Conservation (phyloP, 2,329 filamentous ascomycete species). For the Aspergillus puulaauensis region DNA sequence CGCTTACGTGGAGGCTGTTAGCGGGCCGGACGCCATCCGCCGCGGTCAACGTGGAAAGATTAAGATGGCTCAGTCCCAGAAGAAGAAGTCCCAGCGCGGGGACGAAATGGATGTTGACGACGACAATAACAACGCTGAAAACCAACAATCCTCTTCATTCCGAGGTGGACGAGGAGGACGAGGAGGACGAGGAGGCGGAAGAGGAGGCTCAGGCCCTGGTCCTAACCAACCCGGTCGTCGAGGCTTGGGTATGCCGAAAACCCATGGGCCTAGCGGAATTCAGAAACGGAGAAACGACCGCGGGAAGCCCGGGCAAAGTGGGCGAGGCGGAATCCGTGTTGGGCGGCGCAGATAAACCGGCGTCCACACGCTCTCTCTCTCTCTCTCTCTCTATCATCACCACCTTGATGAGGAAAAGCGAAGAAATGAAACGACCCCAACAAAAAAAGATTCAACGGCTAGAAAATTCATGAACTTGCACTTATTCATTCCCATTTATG, state of each 20-base stretch:
- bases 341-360: constrained; percentile 1
- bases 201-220: constrained; percentile 1
- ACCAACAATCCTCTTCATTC: constrained; percentile 6
- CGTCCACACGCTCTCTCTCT: not conserved
- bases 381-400: not conserved
- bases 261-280: constrained; percentile 25
- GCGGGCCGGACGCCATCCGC: constrained; percentile 58
- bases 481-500: not conserved
- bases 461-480: constrained; percentile 7
- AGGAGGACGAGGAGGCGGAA: not conserved
- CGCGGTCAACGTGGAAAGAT: constrained; percentile 60
- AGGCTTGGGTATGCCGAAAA: constrained; percentile 29
- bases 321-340: constrained; percentile 17
- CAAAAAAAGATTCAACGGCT: not conserved
- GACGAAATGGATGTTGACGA: constrained; percentile 46
- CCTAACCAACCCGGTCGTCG: constrained; percentile 18
- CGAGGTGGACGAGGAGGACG: not conserved
- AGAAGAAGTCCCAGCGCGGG: constrained; percentile 35
- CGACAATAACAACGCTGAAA: constrained; percentile 16
- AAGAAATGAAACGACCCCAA: not conserved
- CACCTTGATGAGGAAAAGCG: not conserved
- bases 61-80: constrained; percentile 54
- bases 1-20: constrained; percentile 62
- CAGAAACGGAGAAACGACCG: constrained; percentile 22
- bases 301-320: constrained; percentile 10